phyloP scores from a whole-genome alignment of 305 asterid species.

The Fraxinus xanthoxyloides region DNA sequence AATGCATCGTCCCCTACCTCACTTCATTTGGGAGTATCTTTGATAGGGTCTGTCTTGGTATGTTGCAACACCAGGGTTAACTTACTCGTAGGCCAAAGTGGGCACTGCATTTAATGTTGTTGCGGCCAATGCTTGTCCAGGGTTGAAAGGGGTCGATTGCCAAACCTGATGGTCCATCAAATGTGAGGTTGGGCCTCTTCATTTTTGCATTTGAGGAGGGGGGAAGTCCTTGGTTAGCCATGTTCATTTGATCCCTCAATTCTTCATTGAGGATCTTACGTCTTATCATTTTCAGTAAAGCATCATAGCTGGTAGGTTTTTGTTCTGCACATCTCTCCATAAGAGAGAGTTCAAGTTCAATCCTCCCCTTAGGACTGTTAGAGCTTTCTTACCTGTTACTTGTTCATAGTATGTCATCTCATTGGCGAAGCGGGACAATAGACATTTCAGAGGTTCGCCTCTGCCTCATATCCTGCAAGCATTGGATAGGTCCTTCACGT shows the following conservation, averaged over 20 bases:
- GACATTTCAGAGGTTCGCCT: not conserved
- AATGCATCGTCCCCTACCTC: not conserved
- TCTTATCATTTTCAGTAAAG: not conserved
- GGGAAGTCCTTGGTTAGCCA: not conserved
- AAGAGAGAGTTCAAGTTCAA: not conserved
- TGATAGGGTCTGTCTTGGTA: too few species aligned
- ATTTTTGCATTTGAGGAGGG: not conserved
- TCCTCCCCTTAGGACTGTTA: not conserved
- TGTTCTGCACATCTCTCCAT: not conserved
- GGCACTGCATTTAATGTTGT: not conserved
- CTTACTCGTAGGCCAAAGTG: not conserved
- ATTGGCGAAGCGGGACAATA: not conserved
- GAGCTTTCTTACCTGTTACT: not conserved
- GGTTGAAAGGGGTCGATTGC: not conserved
- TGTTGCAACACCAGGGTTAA: not conserved
- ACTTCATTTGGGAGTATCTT: not conserved
- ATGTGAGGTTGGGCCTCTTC: not conserved
- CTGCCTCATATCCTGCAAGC: not conserved
- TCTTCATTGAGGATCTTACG: not conserved
- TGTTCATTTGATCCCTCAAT: not conserved
- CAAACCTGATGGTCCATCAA: not conserved
- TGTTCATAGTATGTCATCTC: not conserved
- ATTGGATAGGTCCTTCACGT: not conserved
- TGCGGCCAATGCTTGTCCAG: not conserved
- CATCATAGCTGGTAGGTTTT: not conserved